These are phyloP conservation scores for Ascochyta lentis DNA, from an alignment of 2,329 filamentous ascomycete genomes.

Conservation along the genomic window DNA sequence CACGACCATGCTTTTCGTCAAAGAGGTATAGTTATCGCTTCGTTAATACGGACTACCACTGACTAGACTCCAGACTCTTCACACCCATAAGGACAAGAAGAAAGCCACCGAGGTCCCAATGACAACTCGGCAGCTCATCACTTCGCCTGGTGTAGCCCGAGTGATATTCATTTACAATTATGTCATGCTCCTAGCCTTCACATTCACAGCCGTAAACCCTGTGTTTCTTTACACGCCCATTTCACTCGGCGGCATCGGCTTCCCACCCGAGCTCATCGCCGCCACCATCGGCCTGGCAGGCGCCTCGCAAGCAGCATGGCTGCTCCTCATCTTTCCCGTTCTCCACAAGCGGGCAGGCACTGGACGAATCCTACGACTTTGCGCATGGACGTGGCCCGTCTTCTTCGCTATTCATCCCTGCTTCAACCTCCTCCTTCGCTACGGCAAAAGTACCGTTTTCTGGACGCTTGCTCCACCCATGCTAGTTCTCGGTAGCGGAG, in stretches of 20 bases:
- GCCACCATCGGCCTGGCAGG: conserved; percentile 70
- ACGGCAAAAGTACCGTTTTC: conserved; percentile 57
- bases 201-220: conserved; percentile 73
- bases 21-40: conserved; percentile 57
- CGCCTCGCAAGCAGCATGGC: conserved; percentile 72
- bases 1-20: conserved; percentile 62
- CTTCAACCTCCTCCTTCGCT: conserved; percentile 63
- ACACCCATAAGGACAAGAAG: conserved; percentile 33
- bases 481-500: conserved; percentile 65
- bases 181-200: conserved; percentile 71
- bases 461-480: conserved; percentile 60
- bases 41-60: not conserved
- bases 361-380: conserved; percentile 66
- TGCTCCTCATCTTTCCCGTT: conserved; percentile 72
- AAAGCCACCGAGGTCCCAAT: conserved; percentile 40
- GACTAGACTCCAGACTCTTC: conserved; percentile 34
- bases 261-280: conserved; percentile 69
- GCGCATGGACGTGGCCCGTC: conserved; percentile 66
- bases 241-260: conserved; percentile 68
- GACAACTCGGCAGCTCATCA: conserved; percentile 63
- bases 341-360: conserved; percentile 72
- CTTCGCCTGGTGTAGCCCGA: conserved; percentile 67
- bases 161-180: conserved; percentile 72
- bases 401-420: conserved; percentile 65
- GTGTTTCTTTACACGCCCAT: conserved; percentile 72